phyloP scores from a whole-genome alignment of 108 stramenopile genomes.

The Mayamaea pseudoterrestris region DNA sequence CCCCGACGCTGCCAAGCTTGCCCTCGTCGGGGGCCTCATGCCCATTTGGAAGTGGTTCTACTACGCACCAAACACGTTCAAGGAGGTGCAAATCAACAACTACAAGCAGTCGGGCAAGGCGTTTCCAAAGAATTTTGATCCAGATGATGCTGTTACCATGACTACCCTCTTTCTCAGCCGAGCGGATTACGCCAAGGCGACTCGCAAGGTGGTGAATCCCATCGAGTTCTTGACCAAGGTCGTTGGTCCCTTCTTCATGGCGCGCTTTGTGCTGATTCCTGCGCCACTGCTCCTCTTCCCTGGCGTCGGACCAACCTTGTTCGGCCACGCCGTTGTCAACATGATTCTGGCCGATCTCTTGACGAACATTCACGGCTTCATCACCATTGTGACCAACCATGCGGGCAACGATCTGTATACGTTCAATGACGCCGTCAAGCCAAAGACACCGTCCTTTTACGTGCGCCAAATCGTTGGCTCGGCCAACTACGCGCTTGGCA shows the following conservation, averaged over 20 bases:
- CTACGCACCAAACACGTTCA: constrained; percentile 88
- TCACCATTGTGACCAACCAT: constrained; percentile 83
- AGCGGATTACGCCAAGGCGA: constrained; percentile 1
- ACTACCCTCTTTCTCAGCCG: constrained; percentile 24
- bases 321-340: constrained; percentile 52
- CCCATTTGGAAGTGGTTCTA: constrained; percentile 87
- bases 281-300: constrained; percentile 38
- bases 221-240: constrained; percentile 57
- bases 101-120: constrained; percentile 30
- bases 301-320: constrained; percentile 5
- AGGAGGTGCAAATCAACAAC: constrained; percentile 70
- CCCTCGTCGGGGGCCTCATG: constrained; percentile 31
- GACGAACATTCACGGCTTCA: constrained; percentile 76
- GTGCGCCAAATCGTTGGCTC: constrained; percentile 79
- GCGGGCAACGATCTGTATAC: constrained; percentile 86
- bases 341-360: constrained; percentile 72
- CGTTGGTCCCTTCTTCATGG: constrained; percentile 60
- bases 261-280: constrained; percentile 62
- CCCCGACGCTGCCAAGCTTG: constrained; percentile 46
- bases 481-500: constrained; percentile 65
- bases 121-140: constrained; percentile 45
- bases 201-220: no score
- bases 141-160: constrained; percentile 59
- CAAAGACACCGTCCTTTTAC: constrained; percentile 75
- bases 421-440: constrained; percentile 75